A percentile compares a stretch with the other conserved stretches of the same genome.
Evolutionary conservation across 768 basidiomycete genomes (phyloP).

Genomic region (Rubroboletus satanas): DNA sequence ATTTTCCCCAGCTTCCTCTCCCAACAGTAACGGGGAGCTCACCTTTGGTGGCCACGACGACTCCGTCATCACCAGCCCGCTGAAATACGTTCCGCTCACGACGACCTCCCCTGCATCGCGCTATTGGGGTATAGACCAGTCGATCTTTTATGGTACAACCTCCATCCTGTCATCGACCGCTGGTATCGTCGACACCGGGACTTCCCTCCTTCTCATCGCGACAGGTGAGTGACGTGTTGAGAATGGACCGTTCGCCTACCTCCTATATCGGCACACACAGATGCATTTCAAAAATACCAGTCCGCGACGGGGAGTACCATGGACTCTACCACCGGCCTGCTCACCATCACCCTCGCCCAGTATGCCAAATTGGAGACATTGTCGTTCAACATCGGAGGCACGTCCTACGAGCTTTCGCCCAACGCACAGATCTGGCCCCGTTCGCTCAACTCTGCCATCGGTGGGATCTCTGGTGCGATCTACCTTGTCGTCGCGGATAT

Average conservation of each 20-base stretch:
- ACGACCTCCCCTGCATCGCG: slow-evolving; percentile 19
- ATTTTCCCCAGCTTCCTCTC: slow-evolving; percentile 24
- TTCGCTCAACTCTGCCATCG: slow-evolving; percentile 16
- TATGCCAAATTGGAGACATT: slow-evolving; percentile 22
- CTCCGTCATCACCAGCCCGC: slow-evolving; percentile 13
- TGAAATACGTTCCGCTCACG: slow-evolving; percentile 29
- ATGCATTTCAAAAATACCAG: slow-evolving; percentile 23
- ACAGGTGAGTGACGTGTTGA: slow-evolving; percentile 4
- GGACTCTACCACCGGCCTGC: slow-evolving; percentile 28
- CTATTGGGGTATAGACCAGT: slow-evolving; percentile 34
- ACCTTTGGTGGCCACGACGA: slow-evolving; percentile 26
- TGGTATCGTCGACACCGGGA: slow-evolving; percentile 36
- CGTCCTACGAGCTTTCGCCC: slow-evolving; percentile 10
- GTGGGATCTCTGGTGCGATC: too few relatives aligned
- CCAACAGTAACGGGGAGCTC: slow-evolving; percentile 22
- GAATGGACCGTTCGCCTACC: neutral
- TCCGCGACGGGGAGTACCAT: slow-evolving; percentile 21
- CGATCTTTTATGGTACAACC: slow-evolving; percentile 23
- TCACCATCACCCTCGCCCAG: slow-evolving; percentile 23
- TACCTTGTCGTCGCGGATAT: too few relatives aligned
- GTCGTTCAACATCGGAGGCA: slow-evolving; percentile 22
- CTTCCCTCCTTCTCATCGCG: slow-evolving; percentile 28
- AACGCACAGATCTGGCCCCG: slow-evolving; percentile 36
- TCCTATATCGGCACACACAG: slow-evolving; percentile 1
- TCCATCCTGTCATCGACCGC: slow-evolving; percentile 25